Evolutionary conservation across 768 basidiomycete genomes (phyloP).

Genomic region (Cystobasidium onofrii): DNA sequence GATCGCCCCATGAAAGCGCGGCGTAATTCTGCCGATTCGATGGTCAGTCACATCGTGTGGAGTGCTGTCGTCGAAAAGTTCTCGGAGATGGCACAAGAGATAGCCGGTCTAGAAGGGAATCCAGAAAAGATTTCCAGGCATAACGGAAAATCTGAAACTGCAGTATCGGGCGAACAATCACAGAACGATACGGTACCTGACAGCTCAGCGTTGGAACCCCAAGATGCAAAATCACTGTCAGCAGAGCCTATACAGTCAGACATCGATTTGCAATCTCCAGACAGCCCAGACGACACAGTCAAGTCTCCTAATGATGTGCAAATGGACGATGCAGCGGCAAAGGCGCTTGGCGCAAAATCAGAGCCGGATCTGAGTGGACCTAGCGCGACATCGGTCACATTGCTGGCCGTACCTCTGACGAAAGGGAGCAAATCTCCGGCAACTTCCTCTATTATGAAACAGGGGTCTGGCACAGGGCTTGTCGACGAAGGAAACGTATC

Average conservation of each 20-base stretch:
- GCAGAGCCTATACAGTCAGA: too few relatives aligned
- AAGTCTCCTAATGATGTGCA: too few relatives aligned
- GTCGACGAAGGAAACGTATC: not conserved
- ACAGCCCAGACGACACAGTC: too few relatives aligned
- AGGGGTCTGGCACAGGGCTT: not conserved
- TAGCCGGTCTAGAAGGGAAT: not conserved
- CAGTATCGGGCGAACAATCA: too few relatives aligned
- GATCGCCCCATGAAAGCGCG: not conserved
- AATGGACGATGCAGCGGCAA: too few relatives aligned
- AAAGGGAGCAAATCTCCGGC: not conserved
- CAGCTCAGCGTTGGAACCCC: too few relatives aligned
- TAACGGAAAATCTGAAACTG: too few relatives aligned
- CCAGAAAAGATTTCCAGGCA: not conserved
- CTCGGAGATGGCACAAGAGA: slow-evolving; percentile 27
- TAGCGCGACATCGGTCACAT: not conserved
- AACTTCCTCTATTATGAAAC: not conserved
- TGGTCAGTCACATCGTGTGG: slow-evolving; percentile 15
- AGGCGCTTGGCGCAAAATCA: too few relatives aligned
- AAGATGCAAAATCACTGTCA: too few relatives aligned
- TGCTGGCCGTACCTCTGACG: not conserved
- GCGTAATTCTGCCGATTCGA: not conserved
- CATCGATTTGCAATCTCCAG: too few relatives aligned
- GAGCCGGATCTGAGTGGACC: too few relatives aligned
- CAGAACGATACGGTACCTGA: too few relatives aligned
- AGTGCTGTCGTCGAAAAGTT: slow-evolving; percentile 29